A percentile compares a stretch with the other conserved stretches of the same genome.
Conservation (phyloP, 495 filamentous ascomycete genomes). For the Penicillium pulvis region DNA sequence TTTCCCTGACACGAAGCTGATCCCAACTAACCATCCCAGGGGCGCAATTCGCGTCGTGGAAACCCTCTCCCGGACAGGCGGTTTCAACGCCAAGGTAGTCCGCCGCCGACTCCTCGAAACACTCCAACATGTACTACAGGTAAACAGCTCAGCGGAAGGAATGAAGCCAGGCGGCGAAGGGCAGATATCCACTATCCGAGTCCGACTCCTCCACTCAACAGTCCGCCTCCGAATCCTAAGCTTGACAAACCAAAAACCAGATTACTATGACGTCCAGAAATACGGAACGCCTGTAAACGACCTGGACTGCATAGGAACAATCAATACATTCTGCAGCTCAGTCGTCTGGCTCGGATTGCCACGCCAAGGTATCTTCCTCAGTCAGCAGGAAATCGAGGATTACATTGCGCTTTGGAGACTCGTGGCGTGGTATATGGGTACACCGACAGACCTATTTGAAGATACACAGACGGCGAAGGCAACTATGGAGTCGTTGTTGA, state of each 20-base stretch:
- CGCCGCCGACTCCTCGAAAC: constrained; percentile 73
- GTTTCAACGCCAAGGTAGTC: constrained; percentile 71
- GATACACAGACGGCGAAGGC: constrained; percentile 55
- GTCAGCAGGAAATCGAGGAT: constrained; percentile 62
- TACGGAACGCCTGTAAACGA: constrained; percentile 74
- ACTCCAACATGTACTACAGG: constrained; percentile 72
- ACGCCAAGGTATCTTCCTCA: constrained; percentile 68
- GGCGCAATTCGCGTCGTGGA: constrained; percentile 66
- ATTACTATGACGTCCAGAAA: constrained; percentile 62
- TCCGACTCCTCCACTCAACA: constrained; percentile 72
- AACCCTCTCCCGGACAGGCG: constrained; percentile 75
- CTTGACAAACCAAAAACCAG: constrained; percentile 53
- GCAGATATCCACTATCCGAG: constrained; percentile 67
- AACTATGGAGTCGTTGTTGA: constrained; percentile 65
- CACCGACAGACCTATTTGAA: constrained; percentile 59
- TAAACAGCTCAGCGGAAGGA: constrained; percentile 63
- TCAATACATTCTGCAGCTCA: constrained; percentile 65
- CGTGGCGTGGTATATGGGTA: constrained; percentile 70
- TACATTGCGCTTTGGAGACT: constrained; percentile 79
- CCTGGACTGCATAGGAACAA: constrained; percentile 71
- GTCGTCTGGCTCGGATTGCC: constrained; percentile 71
- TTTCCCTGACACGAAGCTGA: not conserved
- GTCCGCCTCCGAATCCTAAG: constrained; percentile 67
- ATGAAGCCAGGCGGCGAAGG: constrained; percentile 71
- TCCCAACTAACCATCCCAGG: constrained; percentile 17